Evolutionary conservation across 148 eudicot species (phyloP), one percentile per base, ranked within the genome.

Genomic region (Beta vulgaris): DNA sequence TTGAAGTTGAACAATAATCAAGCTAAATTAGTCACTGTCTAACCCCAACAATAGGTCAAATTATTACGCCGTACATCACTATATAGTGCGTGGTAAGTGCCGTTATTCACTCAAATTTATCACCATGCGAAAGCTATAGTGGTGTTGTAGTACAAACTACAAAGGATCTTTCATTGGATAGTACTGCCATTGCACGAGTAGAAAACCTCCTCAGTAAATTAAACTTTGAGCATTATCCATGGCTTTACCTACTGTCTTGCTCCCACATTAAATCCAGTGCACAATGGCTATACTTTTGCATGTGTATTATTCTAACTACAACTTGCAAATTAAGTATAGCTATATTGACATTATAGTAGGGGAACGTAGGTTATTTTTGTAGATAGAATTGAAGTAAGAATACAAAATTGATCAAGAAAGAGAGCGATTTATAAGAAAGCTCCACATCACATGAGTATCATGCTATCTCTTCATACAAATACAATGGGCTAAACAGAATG

Each of bases 51-150:
- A 64, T 75, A 75, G 19, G 43, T 75, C 77, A 66, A 53, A 76
- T 61, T 46, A 37, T 53, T 75, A 75, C 78, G 72, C 71, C 68
- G 25, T 25, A 64, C 37, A 37, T 21, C 29, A 4, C 44, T 21
- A 23, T n/a, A 64, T 64, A 66, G 71, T 75, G 78, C 78, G 29
- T 75, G 63, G 29, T 66, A 51, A 75, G 37, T 75, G 78, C 78
- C 60, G 63, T 39, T 18, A 62, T 35, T 25, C n/a, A 59, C 49
- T 14, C 32, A 10, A n/a, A n/a, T n/a, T n/a, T n/a, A 61, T 73
- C 61, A 60, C 76, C 68, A 73, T 60, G 58, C 31, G 25, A 23
- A 21, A 10, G 19, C 51, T 46, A 62, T 71, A 53, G 28, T 53
- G n/a, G 7, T 34, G n/a, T 39, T 62, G 76, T 31, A 71, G 80